Conservation (phyloP, 139 green algal species). For the Tetradesmus lagerheimii region DNA sequence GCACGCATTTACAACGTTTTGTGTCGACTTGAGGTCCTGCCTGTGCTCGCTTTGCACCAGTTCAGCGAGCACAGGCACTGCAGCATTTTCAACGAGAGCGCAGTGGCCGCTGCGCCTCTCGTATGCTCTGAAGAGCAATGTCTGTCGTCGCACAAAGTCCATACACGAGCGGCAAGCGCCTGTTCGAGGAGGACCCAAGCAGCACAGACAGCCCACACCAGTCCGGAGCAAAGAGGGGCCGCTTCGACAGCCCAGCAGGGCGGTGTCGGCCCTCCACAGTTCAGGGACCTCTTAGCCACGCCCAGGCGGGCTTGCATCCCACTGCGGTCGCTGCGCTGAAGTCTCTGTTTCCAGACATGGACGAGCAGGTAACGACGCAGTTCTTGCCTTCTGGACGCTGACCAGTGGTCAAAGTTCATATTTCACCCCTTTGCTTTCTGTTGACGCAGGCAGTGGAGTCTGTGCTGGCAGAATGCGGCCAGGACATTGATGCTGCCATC, state of each 20-base stretch:
- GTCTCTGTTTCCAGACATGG: slow-evolving; percentile 79
- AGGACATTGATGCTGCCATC: slow-evolving; percentile 88
- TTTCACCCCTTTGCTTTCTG: not conserved
- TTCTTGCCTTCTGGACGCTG: not conserved
- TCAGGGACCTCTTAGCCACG: not conserved
- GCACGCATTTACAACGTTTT: not conserved
- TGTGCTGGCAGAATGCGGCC: slow-evolving; percentile 77
- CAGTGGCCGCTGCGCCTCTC: not conserved
- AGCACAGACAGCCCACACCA: slow-evolving; percentile 1
- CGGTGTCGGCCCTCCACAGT: slow-evolving; percentile 9
- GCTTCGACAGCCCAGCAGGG: slow-evolving; percentile 39
- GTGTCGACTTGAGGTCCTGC: not conserved
- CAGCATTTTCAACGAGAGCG: not conserved
- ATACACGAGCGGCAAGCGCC: slow-evolving; percentile 33
- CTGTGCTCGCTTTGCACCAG: not conserved
- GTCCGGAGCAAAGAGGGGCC: not conserved
- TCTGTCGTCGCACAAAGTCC: slow-evolving; percentile 30
- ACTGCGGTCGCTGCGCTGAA: slow-evolving; percentile 64
- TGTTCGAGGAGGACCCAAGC: slow-evolving; percentile 50
- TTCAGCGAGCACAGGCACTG: not conserved
- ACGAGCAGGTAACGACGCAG: slow-evolving; percentile 66
- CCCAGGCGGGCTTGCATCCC: slow-evolving; percentile 3
- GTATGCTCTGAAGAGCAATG: slow-evolving; percentile 18
- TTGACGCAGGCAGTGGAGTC: slow-evolving; percentile 69
- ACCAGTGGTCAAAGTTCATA: not conserved